Percentiles rank a stretch among this genome's conserved stretches.
These are phyloP conservation scores for Aschersonia sp. DNA, from an alignment of 2,329 filamentous ascomycete genomes.

Conservation along the genomic window DNA sequence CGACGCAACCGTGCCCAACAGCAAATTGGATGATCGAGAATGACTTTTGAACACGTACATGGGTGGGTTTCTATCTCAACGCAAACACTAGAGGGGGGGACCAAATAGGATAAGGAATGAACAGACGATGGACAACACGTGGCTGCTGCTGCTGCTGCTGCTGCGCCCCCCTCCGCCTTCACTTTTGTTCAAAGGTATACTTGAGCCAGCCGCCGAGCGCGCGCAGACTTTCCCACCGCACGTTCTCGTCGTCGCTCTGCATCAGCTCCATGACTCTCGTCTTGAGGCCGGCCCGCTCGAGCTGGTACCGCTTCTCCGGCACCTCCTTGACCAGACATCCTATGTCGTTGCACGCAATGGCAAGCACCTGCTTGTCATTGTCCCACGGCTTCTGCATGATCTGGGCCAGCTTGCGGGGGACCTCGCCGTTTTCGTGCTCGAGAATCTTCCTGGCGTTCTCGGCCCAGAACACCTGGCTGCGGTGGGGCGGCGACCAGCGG, in stretches of 20 bases:
- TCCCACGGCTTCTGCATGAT: slow-evolving; percentile 62
- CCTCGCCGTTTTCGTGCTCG: slow-evolving; percentile 64
- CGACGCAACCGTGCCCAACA: too few species aligned
- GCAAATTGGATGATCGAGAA: too few species aligned
- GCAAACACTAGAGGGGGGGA: too few species aligned
- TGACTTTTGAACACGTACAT: too few species aligned
- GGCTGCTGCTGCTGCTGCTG: neutral
- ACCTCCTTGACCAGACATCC: slow-evolving; percentile 81
- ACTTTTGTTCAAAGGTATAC: slow-evolving; percentile 41
- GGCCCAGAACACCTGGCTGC: slow-evolving; percentile 75
- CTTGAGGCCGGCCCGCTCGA: slow-evolving; percentile 80
- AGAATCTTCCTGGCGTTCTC: slow-evolving; percentile 82
- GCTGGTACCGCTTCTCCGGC: slow-evolving; percentile 62
- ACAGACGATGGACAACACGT: too few species aligned
- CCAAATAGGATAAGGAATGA: too few species aligned
- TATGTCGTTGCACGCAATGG: slow-evolving; percentile 86
- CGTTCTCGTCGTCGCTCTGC: slow-evolving; percentile 74
- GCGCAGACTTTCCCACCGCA: slow-evolving; percentile 83
- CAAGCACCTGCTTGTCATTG: slow-evolving; percentile 77
- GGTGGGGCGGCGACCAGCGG: slow-evolving; percentile 84
- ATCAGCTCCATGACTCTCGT: slow-evolving; percentile 84
- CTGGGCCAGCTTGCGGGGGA: slow-evolving; percentile 69
- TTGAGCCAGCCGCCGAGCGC: slow-evolving; percentile 57
- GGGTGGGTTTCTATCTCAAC: too few species aligned
- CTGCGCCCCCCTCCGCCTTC: slow-evolving; percentile 2